Percentiles rank a stretch among this genome's conserved stretches.
Evolutionary conservation across 2,329 filamentous ascomycete species (phyloP).

Genomic region (Ophiostoma ulmi): DNA sequence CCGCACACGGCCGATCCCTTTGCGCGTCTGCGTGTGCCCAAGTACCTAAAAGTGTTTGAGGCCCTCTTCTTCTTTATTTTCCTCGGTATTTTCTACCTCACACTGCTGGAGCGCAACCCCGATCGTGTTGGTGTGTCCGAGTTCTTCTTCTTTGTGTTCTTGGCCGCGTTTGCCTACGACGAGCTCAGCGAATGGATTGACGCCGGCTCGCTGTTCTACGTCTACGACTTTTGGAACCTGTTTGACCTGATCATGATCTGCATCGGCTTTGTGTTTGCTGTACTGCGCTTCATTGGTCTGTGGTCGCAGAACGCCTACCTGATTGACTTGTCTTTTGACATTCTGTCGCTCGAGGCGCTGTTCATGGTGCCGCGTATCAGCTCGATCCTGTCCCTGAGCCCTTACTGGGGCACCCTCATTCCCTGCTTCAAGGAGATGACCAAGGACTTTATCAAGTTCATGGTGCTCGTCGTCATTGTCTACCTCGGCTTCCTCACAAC

Average conservation of each 20-base stretch:
- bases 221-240: conserved; percentile 74
- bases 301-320: conserved; percentile 54
- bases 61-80: conserved; percentile 74
- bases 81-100: conserved; percentile 77
- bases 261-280: conserved; percentile 49
- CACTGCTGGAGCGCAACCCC: conserved; percentile 68
- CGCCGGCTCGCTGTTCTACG: conserved; percentile 80
- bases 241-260: conserved; percentile 69
- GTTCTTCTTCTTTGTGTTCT: conserved; percentile 74
- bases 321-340: conserved; percentile 79
- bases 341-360: conserved; percentile 81
- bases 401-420: conserved; percentile 85
- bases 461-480: conserved; percentile 67
- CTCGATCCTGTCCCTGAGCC: conserved; percentile 78
- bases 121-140: conserved; percentile 61
- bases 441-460: conserved; percentile 84
- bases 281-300: conserved; percentile 63
- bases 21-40: conserved; percentile 69
- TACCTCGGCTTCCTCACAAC: conserved; percentile 88
- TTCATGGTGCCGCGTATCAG: conserved; percentile 87
- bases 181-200: conserved; percentile 80
- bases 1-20: conserved; percentile 62
- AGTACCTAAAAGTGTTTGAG: conserved; percentile 81
- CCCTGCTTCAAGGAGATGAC: conserved; percentile 92
- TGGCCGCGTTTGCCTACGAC: conserved; percentile 81